phyloP scores from a whole-genome alignment of 2,329 filamentous ascomycete genomes.

The Trichoderma cornu-damae region DNA sequence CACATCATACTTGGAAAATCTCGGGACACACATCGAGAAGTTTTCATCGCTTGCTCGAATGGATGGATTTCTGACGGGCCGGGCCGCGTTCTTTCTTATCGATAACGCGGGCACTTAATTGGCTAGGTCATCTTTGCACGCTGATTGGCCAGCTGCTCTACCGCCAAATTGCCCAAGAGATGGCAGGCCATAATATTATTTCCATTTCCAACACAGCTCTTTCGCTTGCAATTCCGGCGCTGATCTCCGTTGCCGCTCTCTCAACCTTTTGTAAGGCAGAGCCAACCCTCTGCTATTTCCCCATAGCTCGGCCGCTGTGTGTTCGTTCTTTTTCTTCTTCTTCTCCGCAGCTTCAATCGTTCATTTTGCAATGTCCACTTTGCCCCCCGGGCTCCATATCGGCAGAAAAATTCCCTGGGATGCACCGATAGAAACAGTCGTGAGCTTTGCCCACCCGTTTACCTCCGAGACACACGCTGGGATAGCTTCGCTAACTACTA shows the following conservation, averaged over 20 bases:
- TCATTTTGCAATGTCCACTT: constrained; percentile 15
- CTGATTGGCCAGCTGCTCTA: constrained; percentile 10
- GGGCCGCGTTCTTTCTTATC: constrained; percentile 14
- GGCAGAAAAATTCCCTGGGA: constrained; percentile 9
- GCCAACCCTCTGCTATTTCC: background rate
- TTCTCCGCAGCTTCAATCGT: constrained; percentile 4
- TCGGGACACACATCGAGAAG: background rate
- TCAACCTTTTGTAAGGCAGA: background rate
- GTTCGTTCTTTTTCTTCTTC: background rate
- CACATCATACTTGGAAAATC: background rate
- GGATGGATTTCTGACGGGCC: constrained; percentile 4
- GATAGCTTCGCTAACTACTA: background rate
- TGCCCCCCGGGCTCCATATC: constrained; percentile 14
- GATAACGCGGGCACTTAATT: constrained; percentile 7
- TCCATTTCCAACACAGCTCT: background rate
- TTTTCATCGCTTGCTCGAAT: background rate
- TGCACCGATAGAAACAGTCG: constrained; percentile 14
- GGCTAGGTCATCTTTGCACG: constrained; percentile 8
- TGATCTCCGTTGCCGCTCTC: background rate
- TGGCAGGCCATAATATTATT: constrained; percentile 5
- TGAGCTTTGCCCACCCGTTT: background rate
- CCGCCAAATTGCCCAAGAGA: constrained; percentile 12
- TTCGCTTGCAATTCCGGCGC: background rate
- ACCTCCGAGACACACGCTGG: fast-evolving
- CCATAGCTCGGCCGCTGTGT: background rate